Base-by-base conservation (phyloP, 1,284 basidiomycete species). In the Papiliotrema flavescens region DNA sequence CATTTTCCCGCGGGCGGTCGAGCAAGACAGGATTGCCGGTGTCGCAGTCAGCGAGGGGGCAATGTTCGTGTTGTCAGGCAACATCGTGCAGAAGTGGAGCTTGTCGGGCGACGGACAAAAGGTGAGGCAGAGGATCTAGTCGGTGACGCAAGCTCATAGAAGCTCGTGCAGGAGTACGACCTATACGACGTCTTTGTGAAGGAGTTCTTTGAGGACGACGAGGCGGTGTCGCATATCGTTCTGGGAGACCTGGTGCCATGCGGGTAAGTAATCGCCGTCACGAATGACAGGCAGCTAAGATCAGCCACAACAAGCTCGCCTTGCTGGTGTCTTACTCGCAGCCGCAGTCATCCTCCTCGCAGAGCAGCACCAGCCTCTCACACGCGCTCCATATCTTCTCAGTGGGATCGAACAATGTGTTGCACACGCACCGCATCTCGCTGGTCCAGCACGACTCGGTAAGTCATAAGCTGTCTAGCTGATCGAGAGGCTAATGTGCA, bases 21-120 rank as follows among this genome's bases (percentile, higher is more conserved):
- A 73, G 41, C 54, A 59, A 15, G 50, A 50, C 13, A 71, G 73
- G 1, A 61, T 75, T 42, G 59, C 52, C 3, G 64, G 64, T 7
- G 63, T 72, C 0, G 47, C 68, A 1, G 45, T 54, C 0, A 24
- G 34, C 3, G 62, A 51, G 7, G 59, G 56, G 9, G 56, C 65
- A 15, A 52, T 62, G 20, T 75, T 66, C 49, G 44, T 74, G 17
- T 53, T 75, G 48, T 71, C 66, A 11, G 57, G 57, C 20, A 56
- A 61, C 49, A 72, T 65, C 2, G 48, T 76, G 4, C 73, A 73
- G 50, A 67, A 65, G 48, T 76, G 73, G 73, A 40, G 51, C 1
- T 55, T 74, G n/a, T 54, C 57, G 0, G 55, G 56, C 1, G 71
- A 71, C 35, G 62, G 63, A 1, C 59, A 66, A 14, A 65, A 62